Percentiles rank a stretch among this genome's conserved stretches.
phyloP scores from a whole-genome alignment of 306 rosid genomes.

The Clitoria ternatea region DNA sequence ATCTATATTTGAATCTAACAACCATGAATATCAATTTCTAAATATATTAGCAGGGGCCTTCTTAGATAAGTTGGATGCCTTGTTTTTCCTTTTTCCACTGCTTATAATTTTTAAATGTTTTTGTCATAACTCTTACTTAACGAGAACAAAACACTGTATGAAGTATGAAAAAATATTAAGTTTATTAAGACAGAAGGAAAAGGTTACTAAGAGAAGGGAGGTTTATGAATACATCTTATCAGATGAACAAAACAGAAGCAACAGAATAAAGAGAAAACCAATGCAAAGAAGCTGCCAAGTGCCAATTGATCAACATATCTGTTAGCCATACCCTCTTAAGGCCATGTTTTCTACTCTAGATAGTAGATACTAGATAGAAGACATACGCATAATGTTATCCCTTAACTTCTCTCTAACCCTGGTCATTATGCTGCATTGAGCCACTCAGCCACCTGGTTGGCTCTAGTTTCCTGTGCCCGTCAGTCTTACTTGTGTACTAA shows the following conservation, averaged over 20 bases:
- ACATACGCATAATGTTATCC: background rate
- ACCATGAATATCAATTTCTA: background rate
- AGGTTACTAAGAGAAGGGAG: background rate
- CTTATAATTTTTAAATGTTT: background rate
- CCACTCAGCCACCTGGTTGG: background rate
- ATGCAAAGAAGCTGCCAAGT: background rate
- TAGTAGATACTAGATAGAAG: background rate
- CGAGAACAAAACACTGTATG: background rate
- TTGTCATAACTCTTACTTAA: background rate
- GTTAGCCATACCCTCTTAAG: background rate
- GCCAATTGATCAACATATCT: background rate
- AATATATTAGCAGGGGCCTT: background rate
- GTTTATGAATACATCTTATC: background rate
- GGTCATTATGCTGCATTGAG: background rate
- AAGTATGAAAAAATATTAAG: background rate
- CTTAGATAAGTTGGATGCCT: background rate
- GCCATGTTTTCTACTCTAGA: background rate
- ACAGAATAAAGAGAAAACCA: background rate
- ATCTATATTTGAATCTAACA: background rate
- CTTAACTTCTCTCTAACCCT: background rate
- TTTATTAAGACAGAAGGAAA: background rate
- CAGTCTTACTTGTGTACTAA: background rate
- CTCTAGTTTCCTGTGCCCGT: background rate
- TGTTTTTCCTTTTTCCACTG: background rate
- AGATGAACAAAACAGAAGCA: background rate